Evolutionary conservation across 2,329 filamentous ascomycete genomes (phyloP).

Genomic region (Cladophialophora yegresii): DNA sequence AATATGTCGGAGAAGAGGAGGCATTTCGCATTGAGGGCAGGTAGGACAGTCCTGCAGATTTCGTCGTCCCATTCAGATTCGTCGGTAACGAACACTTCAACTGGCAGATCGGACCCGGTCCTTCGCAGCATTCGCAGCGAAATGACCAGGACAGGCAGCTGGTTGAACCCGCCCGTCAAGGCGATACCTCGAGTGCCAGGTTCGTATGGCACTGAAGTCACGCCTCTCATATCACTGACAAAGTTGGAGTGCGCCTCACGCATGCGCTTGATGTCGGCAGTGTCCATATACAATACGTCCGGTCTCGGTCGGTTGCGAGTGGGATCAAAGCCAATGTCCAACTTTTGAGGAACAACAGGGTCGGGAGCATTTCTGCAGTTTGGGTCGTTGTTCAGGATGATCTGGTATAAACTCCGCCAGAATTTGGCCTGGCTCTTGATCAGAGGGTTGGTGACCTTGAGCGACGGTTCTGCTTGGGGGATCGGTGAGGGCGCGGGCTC

Average conservation of each 20-base stretch:
- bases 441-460: slow-evolving; percentile 20
- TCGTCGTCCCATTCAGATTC: slow-evolving; percentile 43
- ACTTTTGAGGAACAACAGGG: slow-evolving; percentile 33
- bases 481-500: background rate
- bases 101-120: slow-evolving; percentile 44
- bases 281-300: slow-evolving; percentile 42
- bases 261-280: slow-evolving; percentile 43
- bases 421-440: slow-evolving; percentile 32
- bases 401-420: slow-evolving; percentile 32
- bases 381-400: slow-evolving; percentile 36
- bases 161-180: slow-evolving; percentile 44
- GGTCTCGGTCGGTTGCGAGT: slow-evolving; percentile 39
- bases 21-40: slow-evolving; percentile 45
- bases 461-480: background rate
- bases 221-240: slow-evolving; percentile 40
- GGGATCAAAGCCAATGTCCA: slow-evolving; percentile 34
- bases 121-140: slow-evolving; percentile 47
- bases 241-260: slow-evolving; percentile 47
- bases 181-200: slow-evolving; percentile 48
- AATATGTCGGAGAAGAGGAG: slow-evolving; percentile 40
- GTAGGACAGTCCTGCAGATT: slow-evolving; percentile 45
- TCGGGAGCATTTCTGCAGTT: slow-evolving; percentile 33
- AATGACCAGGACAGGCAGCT: slow-evolving; percentile 45
- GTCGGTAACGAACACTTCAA: slow-evolving; percentile 48
- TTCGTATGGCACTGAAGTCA: slow-evolving; percentile 39